These are phyloP conservation scores for Pseudogymnoascus sp. DNA, from an alignment of 2,329 filamentous ascomycete genomes.

Conservation along the genomic window DNA sequence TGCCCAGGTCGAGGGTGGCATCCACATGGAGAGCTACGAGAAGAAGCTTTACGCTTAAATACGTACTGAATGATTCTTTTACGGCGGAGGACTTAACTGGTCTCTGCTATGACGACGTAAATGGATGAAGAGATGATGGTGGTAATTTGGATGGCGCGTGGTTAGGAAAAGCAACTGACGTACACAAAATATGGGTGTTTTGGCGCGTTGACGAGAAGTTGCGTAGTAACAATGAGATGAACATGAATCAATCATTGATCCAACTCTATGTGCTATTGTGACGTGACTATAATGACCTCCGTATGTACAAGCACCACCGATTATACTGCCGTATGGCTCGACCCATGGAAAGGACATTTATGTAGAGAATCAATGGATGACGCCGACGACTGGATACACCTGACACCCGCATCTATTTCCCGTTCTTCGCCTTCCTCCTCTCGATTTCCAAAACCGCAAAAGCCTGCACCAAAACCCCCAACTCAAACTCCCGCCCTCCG, in stretches of 20 bases:
- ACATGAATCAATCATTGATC: constrained; percentile 2
- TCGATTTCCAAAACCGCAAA: neutral
- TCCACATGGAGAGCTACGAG: constrained; percentile 98
- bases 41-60: constrained; percentile 94
- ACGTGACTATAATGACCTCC: neutral
- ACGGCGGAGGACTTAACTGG: constrained; percentile 2
- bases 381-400: neutral
- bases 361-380: neutral
- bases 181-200: constrained; percentile 1
- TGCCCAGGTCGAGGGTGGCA: constrained; percentile 91
- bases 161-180: constrained; percentile 1
- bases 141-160: constrained; percentile 4
- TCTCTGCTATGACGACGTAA: neutral
- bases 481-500: neutral
- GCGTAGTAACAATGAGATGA: neutral
- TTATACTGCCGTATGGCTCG: neutral
- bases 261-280: neutral
- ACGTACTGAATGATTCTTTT: neutral
- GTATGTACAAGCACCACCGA: neutral
- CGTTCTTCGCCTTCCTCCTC: neutral
- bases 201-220: constrained; percentile 5
- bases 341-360: neutral
- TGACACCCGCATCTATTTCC: neutral
- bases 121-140: neutral
- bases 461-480: neutral